Evolutionary conservation across 148 eudicot species (phyloP), one percentile per base, ranked within the genome.

Genomic region (Rhododendron vialii): DNA sequence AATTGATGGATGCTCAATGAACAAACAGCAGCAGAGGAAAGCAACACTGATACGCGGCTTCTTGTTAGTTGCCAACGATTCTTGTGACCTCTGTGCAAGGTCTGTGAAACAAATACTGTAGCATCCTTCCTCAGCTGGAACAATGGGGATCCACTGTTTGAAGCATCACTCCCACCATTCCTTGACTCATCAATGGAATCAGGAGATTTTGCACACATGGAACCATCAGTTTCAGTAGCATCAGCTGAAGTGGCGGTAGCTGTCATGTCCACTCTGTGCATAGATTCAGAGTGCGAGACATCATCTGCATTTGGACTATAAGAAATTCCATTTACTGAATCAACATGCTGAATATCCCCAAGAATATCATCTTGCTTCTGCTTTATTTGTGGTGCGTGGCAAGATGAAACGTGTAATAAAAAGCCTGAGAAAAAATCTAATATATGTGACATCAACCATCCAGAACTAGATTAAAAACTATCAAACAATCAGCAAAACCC

Each of bases 1-100:
- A 95, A 97, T 87, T 97, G 96, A 86, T 97, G 98, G 88, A 94
- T 95, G 90, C 99, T 95, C 26, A 96, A 90, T 61, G 99, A 97
- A 93, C 86, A 91, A 92, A 92, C 95, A 41, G 98, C 98, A 78
- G 95, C 26, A 83, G 98, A 97, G 80, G 99, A 92, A 83, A 97
- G 98, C 91, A 97, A 85, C 84, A 93, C 96, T 43, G 98, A 92
- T 45, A 93, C 88, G 81, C 98, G 96, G 80, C 98, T 97, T 84
- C 95, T 89, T 76, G 92, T 90, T 41, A 97, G 98, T 87, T 95
- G 98, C 99, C 98, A 97, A 74, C 95, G 93, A 91, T 91, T 95
- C 84, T 90, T 94, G 80, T 98, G 93, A 45, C 98, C 98, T 86
- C 98, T 95, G 85, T 90, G 91, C 73, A 97, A 89, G 69, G 98